These are phyloP conservation scores for Plantago elongata DNA, from an alignment of 257 asterid species.

Conservation along the genomic window DNA sequence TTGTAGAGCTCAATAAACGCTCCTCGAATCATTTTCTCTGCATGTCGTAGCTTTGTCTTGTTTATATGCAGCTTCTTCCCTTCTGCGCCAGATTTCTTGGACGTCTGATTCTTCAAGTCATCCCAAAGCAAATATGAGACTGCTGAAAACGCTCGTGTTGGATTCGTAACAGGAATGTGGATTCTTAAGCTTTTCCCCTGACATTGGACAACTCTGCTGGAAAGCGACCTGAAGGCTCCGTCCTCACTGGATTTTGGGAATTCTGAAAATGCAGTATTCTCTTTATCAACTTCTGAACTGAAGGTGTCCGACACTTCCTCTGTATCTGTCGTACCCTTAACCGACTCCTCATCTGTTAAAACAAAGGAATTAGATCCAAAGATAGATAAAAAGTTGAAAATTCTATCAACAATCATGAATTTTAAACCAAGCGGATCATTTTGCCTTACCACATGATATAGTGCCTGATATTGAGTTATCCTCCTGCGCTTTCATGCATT, in stretches of 20 bases:
- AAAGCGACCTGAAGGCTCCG: conserved; percentile 34
- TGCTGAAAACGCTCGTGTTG: conserved; percentile 69
- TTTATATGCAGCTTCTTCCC: conserved; percentile 53
- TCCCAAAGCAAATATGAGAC: conserved; percentile 73
- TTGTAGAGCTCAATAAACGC: conserved; percentile 85
- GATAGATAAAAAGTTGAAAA: too few species aligned
- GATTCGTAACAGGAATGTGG: conserved; percentile 81
- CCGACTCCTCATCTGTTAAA: conserved; percentile 57
- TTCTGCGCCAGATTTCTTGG: conserved; percentile 58
- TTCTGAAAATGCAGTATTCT: conserved; percentile 23
- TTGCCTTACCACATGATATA: conserved; percentile 61
- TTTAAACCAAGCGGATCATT: neutral
- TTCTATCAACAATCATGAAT: too few species aligned
- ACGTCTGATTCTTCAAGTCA: conserved; percentile 62
- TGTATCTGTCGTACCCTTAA: conserved; percentile 30
- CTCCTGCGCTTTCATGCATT: conserved; percentile 42
- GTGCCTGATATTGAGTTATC: conserved; percentile 71
- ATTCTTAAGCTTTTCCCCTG: conserved; percentile 62
- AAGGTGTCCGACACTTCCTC: conserved; percentile 46
- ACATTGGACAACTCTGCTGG: conserved; percentile 40
- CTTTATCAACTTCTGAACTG: conserved; percentile 27
- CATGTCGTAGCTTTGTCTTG: conserved; percentile 61
- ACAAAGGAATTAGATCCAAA: conserved; percentile 1
- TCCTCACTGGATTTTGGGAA: conserved; percentile 41
- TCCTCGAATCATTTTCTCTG: conserved; percentile 87